Evolutionary conservation across 129 eudicot species (phyloP).

Genomic region (Chrysanthemum makinoi): DNA sequence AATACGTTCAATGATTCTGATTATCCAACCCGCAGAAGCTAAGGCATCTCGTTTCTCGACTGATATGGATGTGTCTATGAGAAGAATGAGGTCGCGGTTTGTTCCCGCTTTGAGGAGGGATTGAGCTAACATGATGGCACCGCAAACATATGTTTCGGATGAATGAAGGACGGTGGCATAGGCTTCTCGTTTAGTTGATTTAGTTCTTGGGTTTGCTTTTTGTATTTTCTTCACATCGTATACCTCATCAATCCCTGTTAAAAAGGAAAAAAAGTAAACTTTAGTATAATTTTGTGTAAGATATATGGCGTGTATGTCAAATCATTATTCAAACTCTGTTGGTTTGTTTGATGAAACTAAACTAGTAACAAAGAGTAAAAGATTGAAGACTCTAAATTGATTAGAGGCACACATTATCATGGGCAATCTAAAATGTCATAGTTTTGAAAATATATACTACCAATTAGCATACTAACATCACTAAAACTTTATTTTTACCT

Average conservation of each 20-base stretch:
- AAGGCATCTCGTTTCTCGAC: slow-evolving; percentile 49
- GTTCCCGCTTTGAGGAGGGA: slow-evolving; percentile 62
- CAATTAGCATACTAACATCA: too few species aligned
- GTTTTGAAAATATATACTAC: too few species aligned
- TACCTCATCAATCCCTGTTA: slow-evolving; percentile 54
- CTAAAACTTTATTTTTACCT: too few species aligned
- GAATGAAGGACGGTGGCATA: slow-evolving; percentile 91
- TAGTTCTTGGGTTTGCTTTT: slow-evolving; percentile 14
- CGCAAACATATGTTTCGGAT: slow-evolving; percentile 74
- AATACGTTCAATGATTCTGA: slow-evolving; percentile 70
- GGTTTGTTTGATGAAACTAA: too few species aligned
- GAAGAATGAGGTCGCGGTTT: slow-evolving; percentile 74
- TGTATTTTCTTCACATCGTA: slow-evolving; percentile 54
- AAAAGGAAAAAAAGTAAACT: background rate
- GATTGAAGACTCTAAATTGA: too few species aligned
- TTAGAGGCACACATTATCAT: too few species aligned
- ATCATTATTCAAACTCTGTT: too few species aligned
- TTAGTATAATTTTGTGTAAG: background rate
- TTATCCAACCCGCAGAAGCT: slow-evolving; percentile 77
- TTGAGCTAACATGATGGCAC: slow-evolving; percentile 85
- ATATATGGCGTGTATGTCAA: background rate
- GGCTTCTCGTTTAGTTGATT: slow-evolving; percentile 49
- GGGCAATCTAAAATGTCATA: too few species aligned
- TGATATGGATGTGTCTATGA: slow-evolving; percentile 73
- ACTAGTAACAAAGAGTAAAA: too few species aligned